Base-by-base conservation (phyloP, 495 filamentous ascomycete genomes). In the Hyaloscypha bicolor region DNA sequence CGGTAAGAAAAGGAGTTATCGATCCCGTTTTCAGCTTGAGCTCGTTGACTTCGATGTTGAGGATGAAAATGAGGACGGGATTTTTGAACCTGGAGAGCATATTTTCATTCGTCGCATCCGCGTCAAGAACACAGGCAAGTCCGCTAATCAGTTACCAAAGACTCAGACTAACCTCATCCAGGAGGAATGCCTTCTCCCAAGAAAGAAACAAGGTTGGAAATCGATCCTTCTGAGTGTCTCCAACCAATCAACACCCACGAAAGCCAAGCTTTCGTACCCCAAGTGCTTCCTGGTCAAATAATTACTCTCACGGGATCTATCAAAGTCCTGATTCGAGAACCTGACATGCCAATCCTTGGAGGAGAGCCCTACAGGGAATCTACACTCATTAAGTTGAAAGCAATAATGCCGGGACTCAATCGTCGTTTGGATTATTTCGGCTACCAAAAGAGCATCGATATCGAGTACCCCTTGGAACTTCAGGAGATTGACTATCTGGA, bases 81-180 rank as follows among this genome's bases (percentile, higher is more conserved):
- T 82, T 55, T 78, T 79, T 67, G 80, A 82, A 62, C 80, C 80
- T 2, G 80, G 80, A 12, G 80, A 82, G 63, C 72, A 79, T 61
- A 59, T 81, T 19, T 75, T 76, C 16, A 64, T 82, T 22, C 75
- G 75, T 39, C 76, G 77, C 48, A 79, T 82, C 31, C 69, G 71
- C 21, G 74, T 82, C 8, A 72, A 73, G 39, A 82, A 81, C 60
- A 70, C 67, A 21, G 79, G 78, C 79, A 70, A 45, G 67, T 58
- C 9, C 29, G 19, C 19, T 25, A 21, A 21, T 2, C 25, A n/a
- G 16, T n/a, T n/a, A 53, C 16, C 53, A 11, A 29, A 11, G 21
- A 29, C 9, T 29, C 9, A 56, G 5, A 6, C 9, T 56, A 8
- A 25, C 29, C 6, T 59, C 31, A 64, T 22, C 30, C 62, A 65